A percentile compares a stretch with the other conserved stretches of the same genome.
These are phyloP conservation scores for Yamadazyma songkhlaensis DNA, from an alignment of 1,139 yeast genomes.

Conservation along the genomic window DNA sequence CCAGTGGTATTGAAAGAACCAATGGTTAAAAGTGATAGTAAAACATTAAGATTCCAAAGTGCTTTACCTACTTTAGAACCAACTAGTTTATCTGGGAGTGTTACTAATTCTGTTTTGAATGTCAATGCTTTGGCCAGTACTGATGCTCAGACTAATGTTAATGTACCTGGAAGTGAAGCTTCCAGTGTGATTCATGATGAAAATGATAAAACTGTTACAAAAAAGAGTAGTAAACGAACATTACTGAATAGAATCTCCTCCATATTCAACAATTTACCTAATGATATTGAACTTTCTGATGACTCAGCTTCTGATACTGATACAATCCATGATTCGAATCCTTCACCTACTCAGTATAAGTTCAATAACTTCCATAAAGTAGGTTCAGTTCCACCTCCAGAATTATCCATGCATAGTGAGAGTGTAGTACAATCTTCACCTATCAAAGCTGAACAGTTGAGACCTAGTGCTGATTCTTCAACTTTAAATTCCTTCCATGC, in stretches of 20 bases:
- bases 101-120: slow-evolving; percentile 32
- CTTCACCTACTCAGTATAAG: slow-evolving; percentile 15
- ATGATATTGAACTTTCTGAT: slow-evolving; percentile 48
- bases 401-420: slow-evolving; percentile 25
- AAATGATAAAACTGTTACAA: neutral
- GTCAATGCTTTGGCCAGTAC: slow-evolving; percentile 30
- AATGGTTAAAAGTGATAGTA: slow-evolving; percentile 32
- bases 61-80: slow-evolving; percentile 14
- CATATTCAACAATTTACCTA: slow-evolving; percentile 45
- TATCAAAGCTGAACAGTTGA: slow-evolving; percentile 22
- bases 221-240: slow-evolving; percentile 10
- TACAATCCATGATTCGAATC: slow-evolving; percentile 18
- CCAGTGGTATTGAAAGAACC: slow-evolving; percentile 11
- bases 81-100: slow-evolving; percentile 19
- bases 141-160: slow-evolving; percentile 11
- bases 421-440: slow-evolving; percentile 32
- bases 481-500: slow-evolving; percentile 41
- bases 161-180: neutral
- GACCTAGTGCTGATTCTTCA: slow-evolving; percentile 6
- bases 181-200: neutral
- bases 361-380: slow-evolving; percentile 1
- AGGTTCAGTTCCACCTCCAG: slow-evolving; percentile 16
- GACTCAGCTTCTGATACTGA: slow-evolving; percentile 47
- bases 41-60: slow-evolving; percentile 25
- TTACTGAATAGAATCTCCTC: slow-evolving; percentile 33